Conservation (phyloP, 441 rosid species). For the Brassica hybrid region DNA sequence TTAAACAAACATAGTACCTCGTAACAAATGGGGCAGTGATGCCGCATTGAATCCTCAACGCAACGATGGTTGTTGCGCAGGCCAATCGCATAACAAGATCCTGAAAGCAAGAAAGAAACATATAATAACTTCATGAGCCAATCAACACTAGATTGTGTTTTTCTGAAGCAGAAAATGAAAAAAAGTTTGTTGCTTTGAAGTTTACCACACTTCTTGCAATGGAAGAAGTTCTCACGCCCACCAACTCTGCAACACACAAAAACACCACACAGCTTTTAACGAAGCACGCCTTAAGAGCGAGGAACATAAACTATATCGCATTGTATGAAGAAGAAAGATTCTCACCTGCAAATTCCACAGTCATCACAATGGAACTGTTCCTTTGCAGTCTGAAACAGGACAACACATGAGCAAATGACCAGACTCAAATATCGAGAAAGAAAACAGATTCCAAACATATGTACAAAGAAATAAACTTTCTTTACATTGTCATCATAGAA, state of each 20-base stretch:
- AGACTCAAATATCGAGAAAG: neutral
- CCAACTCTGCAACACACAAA: constrained; percentile 68
- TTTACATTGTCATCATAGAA: constrained; percentile 92
- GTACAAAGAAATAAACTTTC: neutral
- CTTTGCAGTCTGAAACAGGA: constrained; percentile 62
- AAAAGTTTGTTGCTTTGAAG: neutral
- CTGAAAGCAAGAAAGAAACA: constrained; percentile 48
- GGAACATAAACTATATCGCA: neutral
- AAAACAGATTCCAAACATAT: constrained; percentile 21
- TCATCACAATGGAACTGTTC: constrained; percentile 90
- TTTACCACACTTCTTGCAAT: constrained; percentile 94
- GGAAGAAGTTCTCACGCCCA: constrained; percentile 80
- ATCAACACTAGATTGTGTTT: neutral
- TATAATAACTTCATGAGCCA: neutral
- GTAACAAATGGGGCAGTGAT: constrained; percentile 94
- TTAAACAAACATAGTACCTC: no score
- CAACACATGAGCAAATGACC: constrained; percentile 5
- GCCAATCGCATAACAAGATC: constrained; percentile 74
- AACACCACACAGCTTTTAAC: neutral
- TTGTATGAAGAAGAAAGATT: neutral
- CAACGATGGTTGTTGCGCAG: constrained; percentile 82
- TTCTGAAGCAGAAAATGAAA: neutral
- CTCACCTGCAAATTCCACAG: constrained; percentile 97
- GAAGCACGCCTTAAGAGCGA: no score
- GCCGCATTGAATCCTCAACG: constrained; percentile 94